These are phyloP conservation scores for Suhomyces anneliseae DNA, from an alignment of 1,139 yeast species.

Conservation along the genomic window DNA sequence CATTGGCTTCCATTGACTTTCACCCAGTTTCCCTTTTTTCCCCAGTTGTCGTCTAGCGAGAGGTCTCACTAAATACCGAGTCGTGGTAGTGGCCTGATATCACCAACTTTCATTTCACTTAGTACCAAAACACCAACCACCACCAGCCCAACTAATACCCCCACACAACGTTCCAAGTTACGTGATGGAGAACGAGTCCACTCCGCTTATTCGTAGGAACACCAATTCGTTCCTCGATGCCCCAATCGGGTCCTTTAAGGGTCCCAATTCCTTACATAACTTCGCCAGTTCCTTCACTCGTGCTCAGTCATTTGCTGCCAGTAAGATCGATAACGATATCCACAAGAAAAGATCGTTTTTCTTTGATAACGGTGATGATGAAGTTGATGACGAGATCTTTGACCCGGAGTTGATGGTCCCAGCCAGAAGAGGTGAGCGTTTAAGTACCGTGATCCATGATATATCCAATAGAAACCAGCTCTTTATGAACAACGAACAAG, in stretches of 20 bases:
- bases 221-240: conserved; percentile 35
- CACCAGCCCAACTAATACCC: not conserved
- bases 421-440: conserved; percentile 59
- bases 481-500: conserved; percentile 21
- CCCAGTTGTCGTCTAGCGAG: no score
- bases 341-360: conserved; percentile 46
- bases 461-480: conserved; percentile 28
- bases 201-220: conserved; percentile 24
- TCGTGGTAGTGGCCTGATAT: no score
- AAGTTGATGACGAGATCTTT: conserved; percentile 55
- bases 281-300: conserved; percentile 50
- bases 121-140: not conserved
- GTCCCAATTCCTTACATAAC: conserved; percentile 48
- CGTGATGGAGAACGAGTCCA: conserved; percentile 16
- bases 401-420: conserved; percentile 76
- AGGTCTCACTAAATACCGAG: no score
- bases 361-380: conserved; percentile 19
- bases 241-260: conserved; percentile 48
- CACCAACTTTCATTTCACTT: no score
- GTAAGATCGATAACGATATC: conserved; percentile 45
- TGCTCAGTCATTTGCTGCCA: conserved; percentile 48
- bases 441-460: conserved; percentile 55
- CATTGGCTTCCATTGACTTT: no score
- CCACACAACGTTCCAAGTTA: not conserved
- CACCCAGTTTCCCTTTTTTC: no score